Evolutionary conservation across 768 basidiomycete species (phyloP).

Genomic region (Suillus clintonianus): DNA sequence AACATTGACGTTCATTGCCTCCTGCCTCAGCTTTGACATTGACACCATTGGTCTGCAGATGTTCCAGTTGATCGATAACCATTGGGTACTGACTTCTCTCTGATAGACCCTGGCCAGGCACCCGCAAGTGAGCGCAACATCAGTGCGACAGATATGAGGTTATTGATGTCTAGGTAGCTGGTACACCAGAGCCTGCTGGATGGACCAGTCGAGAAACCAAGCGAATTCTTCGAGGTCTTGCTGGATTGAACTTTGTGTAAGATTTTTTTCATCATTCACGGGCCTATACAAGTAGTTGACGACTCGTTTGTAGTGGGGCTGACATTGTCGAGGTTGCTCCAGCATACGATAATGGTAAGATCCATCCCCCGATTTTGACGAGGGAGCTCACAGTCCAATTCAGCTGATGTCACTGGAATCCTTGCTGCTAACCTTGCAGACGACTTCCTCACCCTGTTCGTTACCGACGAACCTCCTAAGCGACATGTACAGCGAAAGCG

Average conservation of each 20-base stretch:
- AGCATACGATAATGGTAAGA: conserved; percentile 67
- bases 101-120: conserved; percentile 65
- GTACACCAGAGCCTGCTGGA: conserved; percentile 77
- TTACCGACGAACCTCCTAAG: conserved; percentile 42
- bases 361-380: background rate
- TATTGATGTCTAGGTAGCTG: conserved; percentile 43
- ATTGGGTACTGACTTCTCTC: background rate
- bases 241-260: conserved; percentile 74
- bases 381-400: conserved; percentile 4
- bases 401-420: conserved; percentile 68
- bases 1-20: background rate
- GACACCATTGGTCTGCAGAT: conserved; percentile 61
- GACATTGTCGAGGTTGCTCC: conserved; percentile 80
- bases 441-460: conserved; percentile 66
- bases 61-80: background rate
- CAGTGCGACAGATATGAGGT: background rate
- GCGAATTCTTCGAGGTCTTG: conserved; percentile 69
- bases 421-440: conserved; percentile 70
- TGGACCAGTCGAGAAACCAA: conserved; percentile 79
- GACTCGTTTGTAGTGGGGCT: conserved; percentile 48
- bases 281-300: background rate
- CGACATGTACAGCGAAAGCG: conserved; percentile 19
- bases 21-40: conserved; percentile 59
- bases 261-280: conserved; percentile 20
- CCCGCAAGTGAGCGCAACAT: conserved; percentile 56